phyloP scores from a whole-genome alignment of 2,329 filamentous ascomycete genomes.

The Tolypocladium amazonense region DNA sequence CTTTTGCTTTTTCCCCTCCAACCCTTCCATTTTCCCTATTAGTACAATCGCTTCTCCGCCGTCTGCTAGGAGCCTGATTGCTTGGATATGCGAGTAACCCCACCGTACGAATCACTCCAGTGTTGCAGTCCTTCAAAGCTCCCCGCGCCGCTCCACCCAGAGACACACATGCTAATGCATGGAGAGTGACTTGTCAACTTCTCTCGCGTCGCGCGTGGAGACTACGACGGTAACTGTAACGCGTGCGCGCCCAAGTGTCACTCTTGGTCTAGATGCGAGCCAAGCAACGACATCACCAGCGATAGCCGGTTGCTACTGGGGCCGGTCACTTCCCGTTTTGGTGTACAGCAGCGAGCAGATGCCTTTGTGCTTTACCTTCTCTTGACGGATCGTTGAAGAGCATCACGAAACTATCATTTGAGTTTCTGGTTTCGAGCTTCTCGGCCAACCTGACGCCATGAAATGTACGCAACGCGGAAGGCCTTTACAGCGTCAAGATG shows the following conservation, averaged over 20 bases:
- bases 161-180: background rate
- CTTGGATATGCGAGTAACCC: background rate
- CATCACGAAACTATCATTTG: background rate
- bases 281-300: background rate
- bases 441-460: background rate
- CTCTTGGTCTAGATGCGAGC: no score
- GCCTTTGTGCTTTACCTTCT: background rate
- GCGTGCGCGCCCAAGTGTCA: background rate
- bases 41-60: background rate
- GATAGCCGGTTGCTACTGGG: background rate
- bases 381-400: background rate
- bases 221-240: background rate
- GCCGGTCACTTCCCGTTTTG: background rate
- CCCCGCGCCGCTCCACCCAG: background rate
- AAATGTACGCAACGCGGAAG: background rate
- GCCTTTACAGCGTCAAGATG: background rate
- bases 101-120: background rate
- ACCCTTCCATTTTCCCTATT: background rate
- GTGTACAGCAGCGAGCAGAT: background rate
- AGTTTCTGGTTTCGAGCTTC: no score
- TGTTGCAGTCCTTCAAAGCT: background rate
- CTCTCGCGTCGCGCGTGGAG: background rate
- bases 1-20: background rate
- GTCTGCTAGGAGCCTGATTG: background rate
- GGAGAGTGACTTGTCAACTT: constrained; percentile 2